Base-by-base conservation (phyloP, 2,329 filamentous ascomycete species). In the Hypocrella siamensis region DNA sequence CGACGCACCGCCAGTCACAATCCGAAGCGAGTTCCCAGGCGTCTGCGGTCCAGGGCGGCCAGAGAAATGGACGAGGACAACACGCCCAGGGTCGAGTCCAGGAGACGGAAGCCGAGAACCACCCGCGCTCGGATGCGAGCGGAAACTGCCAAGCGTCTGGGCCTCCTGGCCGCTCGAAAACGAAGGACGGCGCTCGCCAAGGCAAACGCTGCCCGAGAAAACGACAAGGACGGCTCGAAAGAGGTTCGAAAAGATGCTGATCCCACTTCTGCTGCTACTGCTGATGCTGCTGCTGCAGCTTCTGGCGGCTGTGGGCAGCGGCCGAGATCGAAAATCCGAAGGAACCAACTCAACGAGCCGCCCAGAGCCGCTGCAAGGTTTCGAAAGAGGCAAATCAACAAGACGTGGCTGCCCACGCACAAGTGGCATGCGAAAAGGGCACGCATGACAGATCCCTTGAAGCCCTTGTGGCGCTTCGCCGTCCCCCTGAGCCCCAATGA, bases 351-450 rank as follows among this genome's bases (percentile, higher is more conserved):
- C 31, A 80, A 82, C 33, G 63, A 70, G 51, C 52, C 75, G 3
- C 58, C 57, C 0, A 51, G 46, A 31, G 49, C 73, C 2, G 67
- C 65, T 28, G 70, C 58, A 16, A 86, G 78, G 45, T 96, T 84
- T 49, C 75, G 78, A 42, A 90, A 84, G 55, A 75, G 90, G 19
- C 88, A 96, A 50, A 60, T 78, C 28, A 67, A 81, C 52, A 96
- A 96, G 61, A 85, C 81, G 3, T 94, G 88, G 84, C 63, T 98
- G 12, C 90, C 90, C 0, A 96, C 90, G 6, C 90, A 98, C 52
- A 58, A 92, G 40, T 98, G 81, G 70, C 86, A 93, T 55, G 77
- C 88, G 3, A 98, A 98, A 54, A 67, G 90, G 37, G 84, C 90
- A 16, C 79, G 71, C 37, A 92, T 98, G 81, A 85, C 85, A 1